Conservation (phyloP, 2,329 filamentous ascomycete genomes). For the Botrytis medusae region DNA sequence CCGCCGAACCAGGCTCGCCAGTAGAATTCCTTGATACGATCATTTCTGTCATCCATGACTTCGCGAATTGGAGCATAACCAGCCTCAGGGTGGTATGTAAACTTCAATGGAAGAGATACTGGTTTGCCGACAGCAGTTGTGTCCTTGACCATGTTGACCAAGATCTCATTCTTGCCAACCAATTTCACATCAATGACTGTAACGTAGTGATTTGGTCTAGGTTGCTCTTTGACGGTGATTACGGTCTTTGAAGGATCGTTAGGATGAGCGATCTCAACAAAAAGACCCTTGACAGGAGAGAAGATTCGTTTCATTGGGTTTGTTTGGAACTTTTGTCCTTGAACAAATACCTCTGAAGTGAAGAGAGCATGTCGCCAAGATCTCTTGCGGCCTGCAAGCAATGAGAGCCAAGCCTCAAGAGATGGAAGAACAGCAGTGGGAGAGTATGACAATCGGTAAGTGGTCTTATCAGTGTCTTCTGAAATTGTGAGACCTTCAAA, state of each 20-base stretch:
- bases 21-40: conserved; percentile 99
- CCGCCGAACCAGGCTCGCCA: conserved; percentile 97
- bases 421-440: conserved; percentile 74
- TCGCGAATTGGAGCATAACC: conserved; percentile 97
- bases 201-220: conserved; percentile 79
- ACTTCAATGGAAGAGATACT: conserved; percentile 80
- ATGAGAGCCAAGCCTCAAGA: conserved; percentile 79
- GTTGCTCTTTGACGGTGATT: conserved; percentile 85
- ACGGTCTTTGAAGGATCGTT: conserved; percentile 80
- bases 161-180: conserved; percentile 73
- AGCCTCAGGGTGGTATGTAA: conserved; percentile 91
- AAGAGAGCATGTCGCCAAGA: conserved; percentile 96
- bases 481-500: conserved; percentile 84
- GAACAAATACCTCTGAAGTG: conserved; percentile 88
- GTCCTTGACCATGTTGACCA: conserved; percentile 89
- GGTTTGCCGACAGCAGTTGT: conserved; percentile 81
- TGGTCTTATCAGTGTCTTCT: conserved; percentile 75
- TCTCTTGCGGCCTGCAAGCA: conserved; percentile 80
- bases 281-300: conserved; percentile 78
- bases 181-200: conserved; percentile 86
- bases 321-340: conserved; percentile 94
- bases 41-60: conserved; percentile 93
- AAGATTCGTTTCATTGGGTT: conserved; percentile 95
- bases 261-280: conserved; percentile 82
- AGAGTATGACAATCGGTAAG: conserved; percentile 78